phyloP scores from a whole-genome alignment of 2,329 filamentous ascomycete species.

The Pyrenophora seminiperda region DNA sequence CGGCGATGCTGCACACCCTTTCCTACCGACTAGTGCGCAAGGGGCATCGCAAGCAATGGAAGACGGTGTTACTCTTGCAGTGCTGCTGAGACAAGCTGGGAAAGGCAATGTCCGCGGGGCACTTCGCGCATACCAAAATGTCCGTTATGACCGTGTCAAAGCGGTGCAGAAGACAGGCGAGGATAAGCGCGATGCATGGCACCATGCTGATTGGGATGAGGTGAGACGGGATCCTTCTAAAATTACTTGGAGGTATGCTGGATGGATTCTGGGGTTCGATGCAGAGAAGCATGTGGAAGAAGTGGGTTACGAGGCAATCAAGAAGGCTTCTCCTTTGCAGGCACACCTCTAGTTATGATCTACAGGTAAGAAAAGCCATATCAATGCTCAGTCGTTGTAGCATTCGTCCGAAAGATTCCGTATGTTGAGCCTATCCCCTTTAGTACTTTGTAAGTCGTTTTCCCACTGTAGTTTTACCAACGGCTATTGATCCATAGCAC shows the following conservation, averaged over 20 bases:
- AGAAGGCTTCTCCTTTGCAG: conserved; percentile 11
- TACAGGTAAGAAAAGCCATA: too few species aligned
- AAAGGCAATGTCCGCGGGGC: conserved; percentile 37
- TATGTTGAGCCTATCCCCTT: too few species aligned
- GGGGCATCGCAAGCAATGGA: conserved; percentile 61
- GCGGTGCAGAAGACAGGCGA: conserved; percentile 42
- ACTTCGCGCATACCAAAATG: conserved; percentile 39
- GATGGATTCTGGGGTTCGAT: conserved; percentile 39
- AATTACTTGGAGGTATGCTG: conserved; percentile 35
- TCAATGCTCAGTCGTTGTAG: too few species aligned
- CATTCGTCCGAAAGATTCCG: too few species aligned
- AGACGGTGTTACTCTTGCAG: conserved; percentile 47
- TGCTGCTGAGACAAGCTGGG: conserved; percentile 29
- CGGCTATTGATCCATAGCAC: too few species aligned
- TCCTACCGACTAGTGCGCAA: conserved; percentile 59
- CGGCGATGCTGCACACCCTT: conserved; percentile 61
- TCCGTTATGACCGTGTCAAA: conserved; percentile 38
- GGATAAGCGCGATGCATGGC: conserved; percentile 40
- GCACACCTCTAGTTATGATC: too few species aligned
- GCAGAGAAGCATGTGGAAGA: conserved; percentile 35
- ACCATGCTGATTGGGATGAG: conserved; percentile 40
- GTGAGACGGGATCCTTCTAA: conserved; percentile 33
- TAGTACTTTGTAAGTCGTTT: too few species aligned
- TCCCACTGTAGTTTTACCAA: too few species aligned
- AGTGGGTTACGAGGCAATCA: conserved; percentile 31